Evolutionary conservation across 768 basidiomycete species (phyloP), one percentile per base, ranked within the genome.

Genomic region (Myochromella boudieri): DNA sequence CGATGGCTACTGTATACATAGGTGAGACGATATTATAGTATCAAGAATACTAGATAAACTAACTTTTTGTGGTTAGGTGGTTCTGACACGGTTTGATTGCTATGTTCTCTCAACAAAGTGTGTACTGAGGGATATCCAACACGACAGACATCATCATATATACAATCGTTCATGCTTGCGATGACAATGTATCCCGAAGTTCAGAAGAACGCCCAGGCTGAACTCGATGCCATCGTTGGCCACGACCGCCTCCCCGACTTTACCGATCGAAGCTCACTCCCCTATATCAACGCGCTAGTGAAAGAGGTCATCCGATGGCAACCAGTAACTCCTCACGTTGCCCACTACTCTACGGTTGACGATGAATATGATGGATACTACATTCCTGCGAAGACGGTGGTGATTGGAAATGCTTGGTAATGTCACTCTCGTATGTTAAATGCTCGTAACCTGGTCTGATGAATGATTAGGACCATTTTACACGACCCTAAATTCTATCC

Each of bases 71-170:
- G 32, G n/a, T 14, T 47, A 76, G 82, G 78, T 34, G 83, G 80
- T 42, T 73, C 79, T 53, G 79, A 81, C 61, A 80, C 79, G 26
- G 79, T 79, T 62, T 57, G 72, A 34, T 44, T 39, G 39, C 33
- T 24, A 6, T 29, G 46, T 18, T 20, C 2, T 26, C 41, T 14
- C 26, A 20, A 42, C 34, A 46, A 32, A 38, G 44, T 34, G 37
- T 22, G 38, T 25, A 46, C 40, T 45, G 37, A 42, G 45, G 38
- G 38, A 39, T 42, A n/a, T n/a, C n/a, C n/a, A n/a, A 42, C 17
- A n/a, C n/a, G n/a, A n/a, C n/a, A 85, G 83, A 84, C 79, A n/a
- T 82, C 82, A 51, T 81, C 82, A 32, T 70, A 77, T 1, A 70
- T 81, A 49, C 75, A 81, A 56, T 72, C 81, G 0, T 77, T 84